phyloP scores from a whole-genome alignment of 805 yeast species.

The Kodamaea jinghongensis region DNA sequence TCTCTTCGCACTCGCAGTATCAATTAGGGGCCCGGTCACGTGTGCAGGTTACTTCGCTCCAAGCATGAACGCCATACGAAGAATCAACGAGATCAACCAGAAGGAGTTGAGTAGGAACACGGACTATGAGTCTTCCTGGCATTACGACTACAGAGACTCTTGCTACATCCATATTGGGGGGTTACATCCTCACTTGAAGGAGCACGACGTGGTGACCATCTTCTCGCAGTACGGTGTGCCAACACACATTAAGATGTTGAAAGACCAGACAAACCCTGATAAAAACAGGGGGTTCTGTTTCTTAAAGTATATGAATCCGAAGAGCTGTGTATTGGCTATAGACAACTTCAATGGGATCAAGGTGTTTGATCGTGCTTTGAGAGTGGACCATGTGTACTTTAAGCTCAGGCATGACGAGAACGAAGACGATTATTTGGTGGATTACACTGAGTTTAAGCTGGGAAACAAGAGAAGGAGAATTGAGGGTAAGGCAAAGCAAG shows the following conservation, averaged over 20 bases:
- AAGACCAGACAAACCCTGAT: conserved; percentile 59
- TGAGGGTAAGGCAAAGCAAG: conserved; percentile 7
- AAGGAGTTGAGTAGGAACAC: conserved; percentile 63
- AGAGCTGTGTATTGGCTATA: conserved; percentile 78
- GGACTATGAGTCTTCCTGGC: conserved; percentile 78
- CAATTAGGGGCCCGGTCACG: neutral
- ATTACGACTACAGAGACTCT: conserved; percentile 73
- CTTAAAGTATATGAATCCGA: conserved; percentile 76
- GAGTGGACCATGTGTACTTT: conserved; percentile 73
- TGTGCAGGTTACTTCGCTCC: neutral
- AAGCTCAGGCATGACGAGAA: conserved; percentile 51
- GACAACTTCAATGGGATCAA: conserved; percentile 79
- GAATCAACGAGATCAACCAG: conserved; percentile 58
- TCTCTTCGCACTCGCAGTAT: conserved; percentile 4
- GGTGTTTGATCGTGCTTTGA: conserved; percentile 47
- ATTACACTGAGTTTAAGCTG: conserved; percentile 18
- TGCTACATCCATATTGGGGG: conserved; percentile 79
- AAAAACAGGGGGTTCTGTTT: conserved; percentile 75
- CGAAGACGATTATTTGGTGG: conserved; percentile 41
- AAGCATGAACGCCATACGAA: conserved; percentile 37
- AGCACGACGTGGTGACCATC: conserved; percentile 70
- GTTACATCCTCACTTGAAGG: conserved; percentile 60
- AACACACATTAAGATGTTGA: conserved; percentile 63
- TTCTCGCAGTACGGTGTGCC: conserved; percentile 92
- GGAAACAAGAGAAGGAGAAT: conserved; percentile 3